Evolutionary conservation across 148 eudicot species (phyloP).

Genomic region (Amaranthus hypochondriacus): DNA sequence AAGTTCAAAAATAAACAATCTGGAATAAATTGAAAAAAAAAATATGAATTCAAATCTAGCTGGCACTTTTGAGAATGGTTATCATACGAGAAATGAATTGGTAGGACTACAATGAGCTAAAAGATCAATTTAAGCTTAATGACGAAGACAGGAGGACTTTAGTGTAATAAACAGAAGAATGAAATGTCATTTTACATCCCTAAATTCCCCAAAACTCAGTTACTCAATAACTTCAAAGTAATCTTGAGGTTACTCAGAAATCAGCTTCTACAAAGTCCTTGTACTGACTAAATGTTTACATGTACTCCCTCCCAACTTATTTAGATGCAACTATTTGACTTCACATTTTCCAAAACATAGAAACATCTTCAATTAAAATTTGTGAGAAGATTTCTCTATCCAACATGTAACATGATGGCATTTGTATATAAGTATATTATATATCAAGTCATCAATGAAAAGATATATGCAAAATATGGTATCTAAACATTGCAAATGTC

Average conservation of each 20-base stretch:
- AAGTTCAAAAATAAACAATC: background rate
- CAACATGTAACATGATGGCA: too few species aligned
- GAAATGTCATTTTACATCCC: background rate
- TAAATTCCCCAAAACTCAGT: background rate
- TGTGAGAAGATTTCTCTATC: too few species aligned
- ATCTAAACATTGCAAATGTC: too few species aligned
- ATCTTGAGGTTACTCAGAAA: background rate
- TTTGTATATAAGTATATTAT: too few species aligned
- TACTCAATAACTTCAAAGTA: background rate
- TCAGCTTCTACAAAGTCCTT: background rate
- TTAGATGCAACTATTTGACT: too few species aligned
- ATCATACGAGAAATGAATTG: background rate
- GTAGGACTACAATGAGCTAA: background rate
- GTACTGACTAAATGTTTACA: background rate
- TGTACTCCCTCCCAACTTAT: too few species aligned
- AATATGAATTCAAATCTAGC: background rate
- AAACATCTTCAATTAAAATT: too few species aligned
- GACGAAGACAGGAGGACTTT: background rate
- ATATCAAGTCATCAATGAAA: too few species aligned
- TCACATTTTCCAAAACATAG: too few species aligned
- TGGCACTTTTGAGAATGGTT: background rate
- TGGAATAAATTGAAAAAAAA: background rate
- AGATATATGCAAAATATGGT: too few species aligned
- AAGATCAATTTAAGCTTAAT: background rate
- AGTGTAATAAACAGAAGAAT: background rate